Conservation (phyloP, 306 rosid species). For the Ormosia semicastrata region DNA sequence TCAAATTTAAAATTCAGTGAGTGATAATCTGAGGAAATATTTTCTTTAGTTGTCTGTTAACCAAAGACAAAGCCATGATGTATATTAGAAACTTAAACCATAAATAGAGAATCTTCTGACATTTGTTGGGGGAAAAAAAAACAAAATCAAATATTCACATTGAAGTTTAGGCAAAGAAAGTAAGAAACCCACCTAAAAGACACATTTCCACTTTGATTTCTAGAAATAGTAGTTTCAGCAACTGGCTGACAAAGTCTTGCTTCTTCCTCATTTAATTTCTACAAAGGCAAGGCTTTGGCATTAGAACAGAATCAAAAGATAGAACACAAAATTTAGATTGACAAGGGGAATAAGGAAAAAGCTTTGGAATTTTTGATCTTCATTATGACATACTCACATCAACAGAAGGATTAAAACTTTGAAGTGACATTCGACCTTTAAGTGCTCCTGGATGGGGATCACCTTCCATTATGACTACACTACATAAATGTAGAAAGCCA, state of each 20-base stretch:
- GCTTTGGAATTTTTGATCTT: constrained; percentile 23
- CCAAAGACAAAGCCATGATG: background rate
- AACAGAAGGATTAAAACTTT: constrained; percentile 76
- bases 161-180: constrained; percentile 1
- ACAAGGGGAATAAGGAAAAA: constrained; percentile 5
- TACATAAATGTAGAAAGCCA: constrained; percentile 30
- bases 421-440: constrained; percentile 88
- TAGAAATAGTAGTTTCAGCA: constrained; percentile 41
- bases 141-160: background rate
- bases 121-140: background rate
- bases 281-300: constrained; percentile 37
- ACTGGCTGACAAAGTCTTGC: constrained; percentile 45
- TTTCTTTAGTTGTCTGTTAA: background rate
- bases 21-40: background rate
- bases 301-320: constrained; percentile 15
- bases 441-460: constrained; percentile 86
- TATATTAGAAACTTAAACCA: background rate
- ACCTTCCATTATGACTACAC: constrained; percentile 83
- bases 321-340: background rate
- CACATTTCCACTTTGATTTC: constrained; percentile 43
- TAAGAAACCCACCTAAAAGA: constrained; percentile 47
- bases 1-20: background rate
- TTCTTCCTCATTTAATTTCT: constrained; percentile 82
- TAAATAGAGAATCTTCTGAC: background rate
- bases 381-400: constrained; percentile 97